These are phyloP conservation scores for Endocladia muricata DNA, from an alignment of 31 red algal species.

Conservation along the genomic window DNA sequence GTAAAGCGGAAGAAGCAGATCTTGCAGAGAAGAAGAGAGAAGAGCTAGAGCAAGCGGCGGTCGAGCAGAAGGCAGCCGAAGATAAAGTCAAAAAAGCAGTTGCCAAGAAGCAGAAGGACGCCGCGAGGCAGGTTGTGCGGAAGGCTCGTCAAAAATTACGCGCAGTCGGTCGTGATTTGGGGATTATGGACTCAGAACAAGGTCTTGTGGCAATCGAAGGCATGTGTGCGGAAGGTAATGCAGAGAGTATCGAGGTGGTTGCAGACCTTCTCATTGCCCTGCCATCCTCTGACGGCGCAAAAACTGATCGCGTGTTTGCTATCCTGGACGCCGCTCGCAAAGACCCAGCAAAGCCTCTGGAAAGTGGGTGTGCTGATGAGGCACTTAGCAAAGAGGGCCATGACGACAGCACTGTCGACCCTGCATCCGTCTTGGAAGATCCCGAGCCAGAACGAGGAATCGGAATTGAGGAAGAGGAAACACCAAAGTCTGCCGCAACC, in stretches of 20 bases:
- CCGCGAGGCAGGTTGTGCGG: conserved; percentile 37
- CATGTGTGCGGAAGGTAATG: conserved; percentile 47
- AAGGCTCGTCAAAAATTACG: conserved; percentile 49
- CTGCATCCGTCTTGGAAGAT: background rate
- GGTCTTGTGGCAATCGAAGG: conserved; percentile 29
- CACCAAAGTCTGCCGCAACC: background rate
- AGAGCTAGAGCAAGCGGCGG: conserved; percentile 31
- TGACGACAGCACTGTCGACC: background rate
- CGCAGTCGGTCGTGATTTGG: conserved; percentile 23
- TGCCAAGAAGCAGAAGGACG: conserved; percentile 59
- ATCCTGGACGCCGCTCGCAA: conserved; percentile 9
- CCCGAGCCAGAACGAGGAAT: background rate
- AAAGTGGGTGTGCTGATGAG: background rate
- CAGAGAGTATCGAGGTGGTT: conserved; percentile 24
- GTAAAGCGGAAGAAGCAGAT: conserved; percentile 39
- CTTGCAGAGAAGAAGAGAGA: conserved; percentile 14
- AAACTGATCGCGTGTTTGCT: background rate
- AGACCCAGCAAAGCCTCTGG: background rate
- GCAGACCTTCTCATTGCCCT: conserved; percentile 12
- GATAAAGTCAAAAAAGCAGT: conserved; percentile 38
- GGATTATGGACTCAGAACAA: conserved; percentile 29
- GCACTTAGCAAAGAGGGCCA: background rate
- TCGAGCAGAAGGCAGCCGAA: conserved; percentile 31
- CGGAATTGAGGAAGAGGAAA: background rate
- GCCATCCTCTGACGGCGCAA: background rate